Base-by-base conservation (phyloP, 768 basidiomycete genomes). In the Boletus coccyginus region DNA sequence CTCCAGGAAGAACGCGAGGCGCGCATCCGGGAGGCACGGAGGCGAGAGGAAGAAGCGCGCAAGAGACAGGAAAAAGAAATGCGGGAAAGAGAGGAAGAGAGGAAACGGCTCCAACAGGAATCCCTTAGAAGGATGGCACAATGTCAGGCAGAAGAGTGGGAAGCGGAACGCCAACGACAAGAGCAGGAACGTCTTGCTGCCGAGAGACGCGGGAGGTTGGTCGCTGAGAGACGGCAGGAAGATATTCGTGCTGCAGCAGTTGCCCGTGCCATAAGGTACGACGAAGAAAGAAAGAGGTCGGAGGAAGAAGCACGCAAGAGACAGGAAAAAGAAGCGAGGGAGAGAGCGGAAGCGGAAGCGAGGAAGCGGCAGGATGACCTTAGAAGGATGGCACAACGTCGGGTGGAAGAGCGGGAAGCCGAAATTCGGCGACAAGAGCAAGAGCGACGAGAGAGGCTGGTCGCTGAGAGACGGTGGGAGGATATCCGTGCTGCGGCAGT, bases 381-480 rank as follows among this genome's bases (percentile, higher is more conserved):
- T 45, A 7, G n/a, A n/a, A n/a, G n/a, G n/a, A n/a, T n/a, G n/a
- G n/a, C n/a, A n/a, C n/a, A 21, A 9, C 8, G 13, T 5, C 5
- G 4, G n/a, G 31, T 7, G 13, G 12, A 46, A 8, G 12, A 70
- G 50, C 58, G 64, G 16, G 81, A 84, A 53, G 45, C 44, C 7
- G 35, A 38, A 12, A n/a, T n/a, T n/a, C 17, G n/a, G 19, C 51
- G 27, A 32, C 29, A 64, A 29, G 66, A 41, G 36, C 38, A 48
- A 35, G 46, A 50, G 11, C 13, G 12, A 6, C 8, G 31, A 3
- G n/a, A n/a, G n/a, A n/a, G n/a, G n/a, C n/a, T n/a, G n/a, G n/a
- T n/a, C n/a, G n/a, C n/a, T n/a, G n/a, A n/a, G n/a, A n/a, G n/a
- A n/a, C n/a, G n/a, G n/a, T n/a, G n/a, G n/a, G n/a, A n/a, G n/a